Evolutionary conservation across 2,329 filamentous ascomycete species (phyloP), one percentile per base, ranked within the genome.

Genomic region (Macrophomina pseudophaseolina): DNA sequence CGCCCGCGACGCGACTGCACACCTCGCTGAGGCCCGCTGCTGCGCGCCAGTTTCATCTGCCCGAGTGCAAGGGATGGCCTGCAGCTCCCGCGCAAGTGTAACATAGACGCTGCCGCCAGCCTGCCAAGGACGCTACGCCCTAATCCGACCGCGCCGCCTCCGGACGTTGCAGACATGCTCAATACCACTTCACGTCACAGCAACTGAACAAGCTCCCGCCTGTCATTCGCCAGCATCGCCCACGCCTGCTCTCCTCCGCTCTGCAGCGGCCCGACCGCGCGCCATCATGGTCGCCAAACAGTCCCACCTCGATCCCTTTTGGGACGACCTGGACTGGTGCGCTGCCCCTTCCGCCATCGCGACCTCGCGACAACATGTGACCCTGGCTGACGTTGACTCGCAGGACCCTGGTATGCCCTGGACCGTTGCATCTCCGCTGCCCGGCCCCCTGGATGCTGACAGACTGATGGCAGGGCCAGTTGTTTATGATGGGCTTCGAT

Each of bases 401-500:
- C 74, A 82, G 80, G 75, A 80, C 80, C 65, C 77, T 84, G 74
- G 82, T 80, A 72, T 69, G 75, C 74, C 52, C 63, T 49, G 23
- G 18, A 53, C 42, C 52, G 44, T 35, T 65, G 59, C 18, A 54
- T 63, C 75, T 28, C 76, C 30, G 28, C 56, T 62, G 42, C 32
- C 42, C 46, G 40, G 49, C 49, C 52, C 78, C 5, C 52, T 54
- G 70, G 76, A n/a, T 78, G 54, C 75, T 65, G 63, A 65, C 63
- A 9, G 16, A 48, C 7, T 68, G 59, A 67, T 62, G 71, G 71
- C 71, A 92, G 82, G 90, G 91, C 68, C 90, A 93, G 83, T 86
- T 90, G 82, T 84, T 93, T 78, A 90, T 91, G 78, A 92, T 93
- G 89, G 91, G 91, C 77, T 96, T 92, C 84, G 91, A 95, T 83